Base-by-base conservation (phyloP, 176 grass and related monocot species). In the Oryza rufipogon region DNA sequence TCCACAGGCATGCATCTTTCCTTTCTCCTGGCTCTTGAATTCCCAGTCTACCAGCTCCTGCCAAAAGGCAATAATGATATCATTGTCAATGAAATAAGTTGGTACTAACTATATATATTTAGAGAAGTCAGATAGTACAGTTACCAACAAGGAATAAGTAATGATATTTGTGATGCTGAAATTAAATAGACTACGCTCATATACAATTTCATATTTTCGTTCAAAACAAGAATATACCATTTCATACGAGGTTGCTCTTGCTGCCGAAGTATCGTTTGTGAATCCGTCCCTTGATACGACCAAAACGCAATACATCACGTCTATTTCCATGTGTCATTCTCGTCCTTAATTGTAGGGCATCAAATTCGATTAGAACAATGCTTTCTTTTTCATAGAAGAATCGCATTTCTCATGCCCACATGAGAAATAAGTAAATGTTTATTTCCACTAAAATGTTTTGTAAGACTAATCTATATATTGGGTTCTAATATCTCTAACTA, bases 11-110 rank as follows among this genome's bases (percentile, higher is more conserved):
- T 94, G 92, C 95, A 97, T 97, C 65, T 87, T 80, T 7, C 92
- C 95, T 49, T 71, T 33, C 70, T 91, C 75, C 10, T 89, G 84
- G 60, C 95, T 97, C 84, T 78, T 92, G 76, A 87, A 87, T 26
- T 91, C 88, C 95, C 92, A 94, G 2, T 94, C 92, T 22, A 97
- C 90, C 26, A 97, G 2, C 80, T 97, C 92, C 92, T 97, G 47
- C 36, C 60, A 70, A 46, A 45, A 48, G 20, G 23, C 1, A 5
- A 4, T n/a, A n/a, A n/a, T n/a, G n/a, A n/a, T 4, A 25, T 5
- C 47, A 70, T 54, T 41, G 66, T 68, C 16, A 51, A 51, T 49
- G 46, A 30, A 61, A 17, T 6, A 38, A 38, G 36, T 6, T 38
- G 36, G 36, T 38, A 38, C n/a, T n/a, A n/a, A n/a, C n/a, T n/a